Conservation (phyloP, 1,139 yeast species). For the Suhomyces bokatorum region DNA sequence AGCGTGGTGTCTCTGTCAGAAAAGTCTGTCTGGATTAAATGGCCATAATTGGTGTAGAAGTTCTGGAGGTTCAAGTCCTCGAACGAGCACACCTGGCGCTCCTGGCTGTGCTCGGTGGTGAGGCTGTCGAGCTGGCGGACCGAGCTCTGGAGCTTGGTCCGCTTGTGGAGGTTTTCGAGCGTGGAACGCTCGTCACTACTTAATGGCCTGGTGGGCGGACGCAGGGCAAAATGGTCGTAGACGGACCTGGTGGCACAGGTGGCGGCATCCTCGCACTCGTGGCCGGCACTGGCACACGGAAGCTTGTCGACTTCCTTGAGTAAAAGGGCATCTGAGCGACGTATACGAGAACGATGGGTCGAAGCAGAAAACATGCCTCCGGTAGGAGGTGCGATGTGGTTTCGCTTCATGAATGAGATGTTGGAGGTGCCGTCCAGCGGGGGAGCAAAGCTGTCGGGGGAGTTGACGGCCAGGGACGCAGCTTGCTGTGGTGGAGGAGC, state of each 20-base stretch:
- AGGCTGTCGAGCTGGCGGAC: conserved; percentile 12
- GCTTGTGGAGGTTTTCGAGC: conserved; percentile 10
- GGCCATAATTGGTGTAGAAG: conserved; percentile 7
- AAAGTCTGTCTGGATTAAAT: conserved; percentile 5
- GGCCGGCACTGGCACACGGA: conserved; percentile 6
- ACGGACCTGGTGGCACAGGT: conserved; percentile 7
- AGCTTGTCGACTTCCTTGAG: conserved; percentile 4
- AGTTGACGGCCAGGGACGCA: too few species aligned
- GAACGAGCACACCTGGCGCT: conserved; percentile 2
- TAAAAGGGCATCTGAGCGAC: conserved; percentile 1
- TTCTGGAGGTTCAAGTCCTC: conserved; percentile 8
- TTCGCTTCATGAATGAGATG: too few species aligned
- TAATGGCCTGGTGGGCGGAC: conserved; percentile 3
- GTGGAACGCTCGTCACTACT: conserved; percentile 5
- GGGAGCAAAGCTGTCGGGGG: too few species aligned
- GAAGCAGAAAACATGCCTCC: conserved; percentile 4
- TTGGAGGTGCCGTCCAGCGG: background rate
- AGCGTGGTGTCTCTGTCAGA: conserved; percentile 24
- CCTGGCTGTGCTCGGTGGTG: conserved; percentile 6
- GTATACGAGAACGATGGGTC: background rate
- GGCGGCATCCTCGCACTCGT: background rate
- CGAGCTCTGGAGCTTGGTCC: conserved; percentile 11
- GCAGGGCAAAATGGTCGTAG: conserved; percentile 3
- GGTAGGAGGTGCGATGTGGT: background rate
- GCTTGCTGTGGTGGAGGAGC: too few species aligned